Evolutionary conservation across 148 eudicot genomes (phyloP).

Genomic region (Rhododendron mucronatum): DNA sequence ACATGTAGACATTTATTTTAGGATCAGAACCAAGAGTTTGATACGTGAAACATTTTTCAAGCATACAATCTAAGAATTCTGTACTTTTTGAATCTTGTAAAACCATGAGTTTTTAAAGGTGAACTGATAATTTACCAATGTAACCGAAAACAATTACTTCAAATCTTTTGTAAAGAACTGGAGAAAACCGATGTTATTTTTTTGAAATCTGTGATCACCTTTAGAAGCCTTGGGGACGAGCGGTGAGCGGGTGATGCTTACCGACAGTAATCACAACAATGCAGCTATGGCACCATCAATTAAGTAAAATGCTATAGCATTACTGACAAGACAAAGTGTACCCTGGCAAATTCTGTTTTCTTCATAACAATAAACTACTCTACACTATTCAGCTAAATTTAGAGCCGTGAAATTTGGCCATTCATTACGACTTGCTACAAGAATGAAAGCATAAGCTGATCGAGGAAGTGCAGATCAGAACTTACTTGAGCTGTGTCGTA

Average conservation of each 20-base stretch:
- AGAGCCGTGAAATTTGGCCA: background rate
- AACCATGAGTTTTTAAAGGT: background rate
- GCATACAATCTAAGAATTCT: background rate
- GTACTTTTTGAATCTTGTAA: background rate
- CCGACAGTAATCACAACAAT: background rate
- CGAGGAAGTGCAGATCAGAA: background rate
- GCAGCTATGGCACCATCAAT: background rate
- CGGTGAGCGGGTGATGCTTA: background rate
- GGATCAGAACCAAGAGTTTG: background rate
- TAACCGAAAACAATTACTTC: background rate
- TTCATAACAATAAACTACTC: background rate
- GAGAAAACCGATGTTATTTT: background rate
- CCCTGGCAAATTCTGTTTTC: background rate
- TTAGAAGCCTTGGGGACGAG: background rate
- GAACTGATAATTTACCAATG: background rate
- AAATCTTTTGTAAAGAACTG: background rate
- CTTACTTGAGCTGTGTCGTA: conserved; percentile 94
- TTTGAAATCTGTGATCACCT: background rate
- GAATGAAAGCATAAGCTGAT: background rate
- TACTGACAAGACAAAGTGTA: background rate
- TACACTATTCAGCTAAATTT: conserved; percentile 4
- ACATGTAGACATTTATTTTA: background rate
- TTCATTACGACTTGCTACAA: background rate
- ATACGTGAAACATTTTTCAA: background rate
- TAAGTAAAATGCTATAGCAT: background rate